A percentile compares a stretch with the other conserved stretches of the same genome.
phyloP scores from a whole-genome alignment of 495 filamentous ascomycete genomes.

The Niebla homalea region DNA sequence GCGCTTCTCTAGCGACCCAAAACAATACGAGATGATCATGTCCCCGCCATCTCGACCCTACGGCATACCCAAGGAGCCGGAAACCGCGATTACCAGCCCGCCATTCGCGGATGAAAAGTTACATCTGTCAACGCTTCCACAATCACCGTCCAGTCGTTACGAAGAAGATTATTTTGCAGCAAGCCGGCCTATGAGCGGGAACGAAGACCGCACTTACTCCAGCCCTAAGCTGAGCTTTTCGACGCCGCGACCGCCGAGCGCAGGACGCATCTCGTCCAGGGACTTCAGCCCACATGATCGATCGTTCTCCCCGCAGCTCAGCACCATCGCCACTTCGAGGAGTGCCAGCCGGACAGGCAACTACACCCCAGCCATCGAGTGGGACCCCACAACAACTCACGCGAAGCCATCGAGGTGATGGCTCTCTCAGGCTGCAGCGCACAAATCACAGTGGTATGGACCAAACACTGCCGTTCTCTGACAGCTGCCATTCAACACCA shows the following conservation, averaged over 20 bases:
- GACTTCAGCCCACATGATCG: neutral
- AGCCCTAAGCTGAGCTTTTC: conserved; percentile 49
- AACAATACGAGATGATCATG: conserved; percentile 74
- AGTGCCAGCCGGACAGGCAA: neutral
- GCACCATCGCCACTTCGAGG: neutral
- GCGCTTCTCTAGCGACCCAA: conserved; percentile 45
- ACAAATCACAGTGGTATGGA: too few relatives aligned
- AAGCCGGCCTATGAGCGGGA: conserved; percentile 13
- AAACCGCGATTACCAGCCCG: conserved; percentile 29
- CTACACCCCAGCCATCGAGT: conserved; percentile 14
- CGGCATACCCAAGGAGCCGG: conserved; percentile 27
- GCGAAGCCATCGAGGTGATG: conserved; percentile 13
- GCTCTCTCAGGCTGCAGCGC: too few relatives aligned
- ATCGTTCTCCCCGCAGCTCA: conserved; percentile 1
- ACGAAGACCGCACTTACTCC: conserved; percentile 39
- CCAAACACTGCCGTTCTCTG: too few relatives aligned
- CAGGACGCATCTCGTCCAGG: conserved; percentile 3
- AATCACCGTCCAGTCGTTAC: conserved; percentile 23
- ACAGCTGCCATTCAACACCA: too few relatives aligned
- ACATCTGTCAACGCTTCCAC: conserved; percentile 3
- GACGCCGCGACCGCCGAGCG: conserved; percentile 38
- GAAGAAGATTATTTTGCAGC: conserved; percentile 20
- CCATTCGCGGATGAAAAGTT: conserved; percentile 3
- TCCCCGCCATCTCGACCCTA: conserved; percentile 18
- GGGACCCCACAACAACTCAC: conserved; percentile 27